phyloP scores from a whole-genome alignment of 768 basidiomycete genomes.

The Auricularia heimuer region DNA sequence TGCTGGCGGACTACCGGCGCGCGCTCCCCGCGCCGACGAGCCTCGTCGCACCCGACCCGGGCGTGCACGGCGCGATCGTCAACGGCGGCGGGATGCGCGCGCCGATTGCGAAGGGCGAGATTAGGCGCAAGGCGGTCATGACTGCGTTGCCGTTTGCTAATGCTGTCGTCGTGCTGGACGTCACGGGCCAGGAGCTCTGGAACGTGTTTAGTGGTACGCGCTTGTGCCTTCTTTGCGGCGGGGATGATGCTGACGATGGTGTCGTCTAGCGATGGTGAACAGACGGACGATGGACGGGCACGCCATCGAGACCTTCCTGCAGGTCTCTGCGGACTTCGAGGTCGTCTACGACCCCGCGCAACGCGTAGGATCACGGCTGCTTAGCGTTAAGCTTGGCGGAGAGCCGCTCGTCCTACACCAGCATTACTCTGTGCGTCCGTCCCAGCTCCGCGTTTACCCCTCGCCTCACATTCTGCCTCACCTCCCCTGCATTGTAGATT shows the following conservation, averaged over 20 bases:
- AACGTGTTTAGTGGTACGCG: conserved; percentile 32
- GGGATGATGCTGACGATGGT: not conserved
- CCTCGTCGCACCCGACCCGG: conserved; percentile 15
- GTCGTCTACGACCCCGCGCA: conserved; percentile 16
- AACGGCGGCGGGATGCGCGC: conserved; percentile 35
- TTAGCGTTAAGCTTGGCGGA: conserved; percentile 13
- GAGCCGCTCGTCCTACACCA: conserved; percentile 10
- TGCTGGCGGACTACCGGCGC: conserved; percentile 26
- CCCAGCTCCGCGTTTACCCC: not conserved
- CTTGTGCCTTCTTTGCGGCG: not conserved
- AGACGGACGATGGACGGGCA: conserved; percentile 20
- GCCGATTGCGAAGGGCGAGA: conserved; percentile 29
- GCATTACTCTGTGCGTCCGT: conserved; percentile 13
- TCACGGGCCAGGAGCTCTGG: conserved; percentile 34
- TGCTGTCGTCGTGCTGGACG: conserved; percentile 29
- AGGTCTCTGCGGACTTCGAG: conserved; percentile 28
- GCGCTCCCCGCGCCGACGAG: too few species aligned
- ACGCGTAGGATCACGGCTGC: conserved; percentile 12
- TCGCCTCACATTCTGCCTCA: conserved; percentile 4
- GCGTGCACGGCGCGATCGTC: conserved; percentile 24
- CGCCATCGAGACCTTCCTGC: conserved; percentile 31
- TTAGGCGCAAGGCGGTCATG: conserved; percentile 30
- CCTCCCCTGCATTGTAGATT: not conserved
- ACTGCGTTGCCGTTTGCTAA: conserved; percentile 37
- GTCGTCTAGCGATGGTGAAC: conserved; percentile 8